These are phyloP conservation scores for Ceratocystis papillata DNA, from an alignment of 2,329 filamentous ascomycete species.

Conservation along the genomic window DNA sequence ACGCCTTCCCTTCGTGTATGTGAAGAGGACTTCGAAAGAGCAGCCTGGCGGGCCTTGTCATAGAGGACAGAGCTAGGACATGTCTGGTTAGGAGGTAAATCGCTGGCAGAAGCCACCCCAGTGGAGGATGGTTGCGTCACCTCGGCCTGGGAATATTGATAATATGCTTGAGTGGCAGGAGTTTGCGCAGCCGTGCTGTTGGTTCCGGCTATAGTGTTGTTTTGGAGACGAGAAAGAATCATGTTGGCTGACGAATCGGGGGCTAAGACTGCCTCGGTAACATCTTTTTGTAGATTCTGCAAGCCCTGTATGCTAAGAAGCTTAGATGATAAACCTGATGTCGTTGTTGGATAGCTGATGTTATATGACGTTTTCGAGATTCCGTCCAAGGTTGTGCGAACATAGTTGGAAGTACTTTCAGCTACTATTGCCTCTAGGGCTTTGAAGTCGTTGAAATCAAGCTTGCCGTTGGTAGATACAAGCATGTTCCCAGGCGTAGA, in stretches of 20 bases:
- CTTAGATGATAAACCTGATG: conserved; percentile 12
- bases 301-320: conserved; percentile 7
- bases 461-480: conserved; percentile 24
- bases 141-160: conserved; percentile 20
- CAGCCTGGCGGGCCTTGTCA: conserved; percentile 48
- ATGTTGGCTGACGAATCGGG: conserved; percentile 15
- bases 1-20: conserved; percentile 47
- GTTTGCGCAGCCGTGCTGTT: conserved; percentile 25
- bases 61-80: conserved; percentile 46
- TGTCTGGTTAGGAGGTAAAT: conserved; percentile 47
- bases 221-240: conserved; percentile 29
- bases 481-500: conserved; percentile 30
- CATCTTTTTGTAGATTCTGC: conserved; percentile 19
- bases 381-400: conserved; percentile 36
- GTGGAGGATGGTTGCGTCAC: conserved; percentile 13
- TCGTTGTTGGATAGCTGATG: conserved; percentile 25
- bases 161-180: conserved; percentile 20
- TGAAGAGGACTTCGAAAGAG: conserved; percentile 45
- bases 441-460: conserved; percentile 33
- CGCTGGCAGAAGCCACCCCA: conserved; percentile 25
- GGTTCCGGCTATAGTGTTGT: conserved; percentile 32
- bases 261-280: background rate
- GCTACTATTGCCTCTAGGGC: conserved; percentile 37
- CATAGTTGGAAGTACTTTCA: conserved; percentile 38
- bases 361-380: conserved; percentile 37